Percentiles rank a stretch among this genome's conserved stretches.
These are phyloP conservation scores for Arxiozyma slooffiae DNA, from an alignment of 1,139 yeast genomes.

Conservation along the genomic window DNA sequence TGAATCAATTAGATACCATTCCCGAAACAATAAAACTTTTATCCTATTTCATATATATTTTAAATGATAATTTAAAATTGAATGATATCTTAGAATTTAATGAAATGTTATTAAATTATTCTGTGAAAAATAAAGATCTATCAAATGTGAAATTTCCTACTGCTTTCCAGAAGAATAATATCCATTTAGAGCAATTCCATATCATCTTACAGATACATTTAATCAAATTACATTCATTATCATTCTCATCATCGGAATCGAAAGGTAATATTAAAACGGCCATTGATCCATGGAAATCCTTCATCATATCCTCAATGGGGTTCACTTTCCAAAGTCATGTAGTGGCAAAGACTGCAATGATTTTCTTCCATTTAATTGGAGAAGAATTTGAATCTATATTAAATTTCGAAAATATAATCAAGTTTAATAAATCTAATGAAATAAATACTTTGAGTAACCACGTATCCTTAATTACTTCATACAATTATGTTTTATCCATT, in stretches of 20 bases:
- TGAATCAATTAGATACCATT: neutral
- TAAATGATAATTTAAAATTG: constrained; percentile 2
- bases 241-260: constrained; percentile 4
- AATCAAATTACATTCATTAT: constrained; percentile 5
- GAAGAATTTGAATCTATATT: constrained; percentile 18
- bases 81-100: constrained; percentile 2
- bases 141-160: constrained; percentile 34
- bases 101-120: neutral
- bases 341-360: constrained; percentile 25
- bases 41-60: constrained; percentile 7
- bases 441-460: constrained; percentile 16
- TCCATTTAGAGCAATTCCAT: constrained; percentile 29
- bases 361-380: constrained; percentile 8
- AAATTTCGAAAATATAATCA: constrained; percentile 24
- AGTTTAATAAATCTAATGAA: constrained; percentile 19
- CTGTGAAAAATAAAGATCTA: constrained; percentile 11
- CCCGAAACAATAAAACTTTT: constrained; percentile 4
- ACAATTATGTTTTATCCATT: constrained; percentile 11
- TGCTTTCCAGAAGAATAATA: constrained; percentile 36
- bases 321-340: constrained; percentile 27
- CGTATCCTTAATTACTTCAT: constrained; percentile 22
- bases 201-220: constrained; percentile 21
- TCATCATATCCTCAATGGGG: constrained; percentile 22
- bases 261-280: constrained; percentile 2
- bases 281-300: constrained; percentile 18